Conservation (phyloP, 2,329 filamentous ascomycete species). For the Neonectria punicea region DNA sequence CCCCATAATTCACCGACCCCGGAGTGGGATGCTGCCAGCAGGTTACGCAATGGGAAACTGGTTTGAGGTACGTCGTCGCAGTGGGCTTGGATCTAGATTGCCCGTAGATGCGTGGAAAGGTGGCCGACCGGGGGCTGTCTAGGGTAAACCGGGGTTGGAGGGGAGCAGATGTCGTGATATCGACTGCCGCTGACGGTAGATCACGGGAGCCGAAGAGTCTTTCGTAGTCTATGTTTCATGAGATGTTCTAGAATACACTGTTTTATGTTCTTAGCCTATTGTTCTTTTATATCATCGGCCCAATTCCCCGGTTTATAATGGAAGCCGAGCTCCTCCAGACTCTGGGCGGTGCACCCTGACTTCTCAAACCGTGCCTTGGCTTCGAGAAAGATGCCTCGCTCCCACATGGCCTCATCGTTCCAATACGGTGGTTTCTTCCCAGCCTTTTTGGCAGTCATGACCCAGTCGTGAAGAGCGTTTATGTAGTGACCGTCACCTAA, state of each 20-base stretch:
- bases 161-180: slow-evolving; percentile 20
- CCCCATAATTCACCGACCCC: slow-evolving; percentile 29
- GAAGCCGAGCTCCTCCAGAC: slow-evolving; percentile 78
- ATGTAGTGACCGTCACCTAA: slow-evolving; percentile 73
- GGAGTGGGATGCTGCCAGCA: slow-evolving; percentile 21
- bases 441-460: slow-evolving; percentile 56
- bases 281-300: slow-evolving; percentile 12
- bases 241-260: neutral
- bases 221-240: slow-evolving; percentile 2
- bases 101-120: neutral
- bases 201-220: slow-evolving; percentile 2
- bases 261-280: neutral
- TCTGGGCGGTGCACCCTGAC: slow-evolving; percentile 71
- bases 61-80: slow-evolving; percentile 6
- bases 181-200: slow-evolving; percentile 4
- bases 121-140: neutral
- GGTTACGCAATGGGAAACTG: slow-evolving; percentile 13
- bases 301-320: slow-evolving; percentile 54
- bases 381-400: slow-evolving; percentile 72
- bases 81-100: slow-evolving; percentile 1
- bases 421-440: slow-evolving; percentile 79
- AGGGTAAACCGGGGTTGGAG: slow-evolving; percentile 3
- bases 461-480: slow-evolving; percentile 74
- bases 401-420: slow-evolving; percentile 77
- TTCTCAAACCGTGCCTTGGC: slow-evolving; percentile 79